phyloP scores from a whole-genome alignment of 345 rosid genomes.

The Carallia brachiata region DNA sequence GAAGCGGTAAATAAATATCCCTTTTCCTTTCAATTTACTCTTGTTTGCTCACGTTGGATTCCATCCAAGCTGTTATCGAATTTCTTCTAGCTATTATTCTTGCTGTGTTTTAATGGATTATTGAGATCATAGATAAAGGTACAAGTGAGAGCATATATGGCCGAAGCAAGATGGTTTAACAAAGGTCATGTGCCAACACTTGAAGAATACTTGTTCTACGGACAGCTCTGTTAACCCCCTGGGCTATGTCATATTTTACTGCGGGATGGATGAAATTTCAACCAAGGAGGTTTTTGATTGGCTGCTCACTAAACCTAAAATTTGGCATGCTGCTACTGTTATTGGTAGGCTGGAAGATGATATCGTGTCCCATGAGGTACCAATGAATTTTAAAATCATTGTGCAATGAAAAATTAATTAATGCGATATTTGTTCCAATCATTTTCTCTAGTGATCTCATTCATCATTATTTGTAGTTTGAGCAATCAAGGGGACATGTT shows the following conservation, averaged over 20 bases:
- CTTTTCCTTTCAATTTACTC: background rate
- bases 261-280: background rate
- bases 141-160: background rate
- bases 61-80: background rate
- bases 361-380: conserved; percentile 7
- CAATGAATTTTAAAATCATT: no score
- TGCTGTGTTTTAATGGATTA: no score
- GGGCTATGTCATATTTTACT: background rate
- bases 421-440: no score
- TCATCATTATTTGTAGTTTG: background rate
- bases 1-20: background rate
- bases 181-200: conserved; percentile 6
- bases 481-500: conserved; percentile 13
- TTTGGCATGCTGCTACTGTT: background rate
- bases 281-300: conserved; percentile 11
- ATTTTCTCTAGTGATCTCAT: no score
- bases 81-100: background rate
- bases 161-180: conserved; percentile 6
- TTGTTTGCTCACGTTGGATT: background rate
- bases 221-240: background rate
- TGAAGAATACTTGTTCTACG: conserved; percentile 2
- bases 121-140: conserved; percentile 13
- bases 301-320: conserved; percentile 6
- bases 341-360: conserved; percentile 10
- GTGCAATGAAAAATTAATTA: no score